Evolutionary conservation across 441 rosid species (phyloP).

Genomic region (Brassica balearica): DNA sequence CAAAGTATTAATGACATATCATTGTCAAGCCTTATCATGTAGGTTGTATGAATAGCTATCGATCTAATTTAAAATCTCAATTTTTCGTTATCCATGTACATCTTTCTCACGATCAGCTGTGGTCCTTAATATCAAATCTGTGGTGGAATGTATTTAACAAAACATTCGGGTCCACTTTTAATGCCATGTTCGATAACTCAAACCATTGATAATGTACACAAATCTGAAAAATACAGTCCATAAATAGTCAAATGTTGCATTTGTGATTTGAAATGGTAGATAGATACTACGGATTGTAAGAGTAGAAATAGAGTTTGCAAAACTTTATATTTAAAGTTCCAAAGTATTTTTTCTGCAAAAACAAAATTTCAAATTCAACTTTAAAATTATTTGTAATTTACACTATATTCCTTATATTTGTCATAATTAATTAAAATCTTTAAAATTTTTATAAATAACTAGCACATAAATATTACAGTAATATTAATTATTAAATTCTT

Average conservation of each 20-base stretch:
- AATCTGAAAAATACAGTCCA: background rate
- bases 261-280: background rate
- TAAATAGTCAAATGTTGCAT: background rate
- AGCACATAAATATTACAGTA: too few species aligned
- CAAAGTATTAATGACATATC: conserved; percentile 9
- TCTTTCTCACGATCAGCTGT: background rate
- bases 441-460: too few species aligned
- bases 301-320: too few species aligned
- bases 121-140: conserved; percentile 8
- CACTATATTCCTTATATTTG: too few species aligned
- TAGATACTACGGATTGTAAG: too few species aligned
- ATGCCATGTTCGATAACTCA: conserved; percentile 1
- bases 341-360: too few species aligned
- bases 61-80: background rate
- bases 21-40: conserved; percentile 26
- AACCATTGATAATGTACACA: background rate
- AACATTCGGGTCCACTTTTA: background rate
- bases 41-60: background rate
- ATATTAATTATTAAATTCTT: too few species aligned
- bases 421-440: too few species aligned
- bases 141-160: background rate
- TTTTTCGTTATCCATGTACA: background rate
- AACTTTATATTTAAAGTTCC: too few species aligned
- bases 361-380: too few species aligned
- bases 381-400: too few species aligned